A percentile compares a stretch with the other conserved stretches of the same genome.
These are phyloP conservation scores for Pleurotus tuoliensis DNA, from an alignment of 768 basidiomycete genomes.

Conservation along the genomic window DNA sequence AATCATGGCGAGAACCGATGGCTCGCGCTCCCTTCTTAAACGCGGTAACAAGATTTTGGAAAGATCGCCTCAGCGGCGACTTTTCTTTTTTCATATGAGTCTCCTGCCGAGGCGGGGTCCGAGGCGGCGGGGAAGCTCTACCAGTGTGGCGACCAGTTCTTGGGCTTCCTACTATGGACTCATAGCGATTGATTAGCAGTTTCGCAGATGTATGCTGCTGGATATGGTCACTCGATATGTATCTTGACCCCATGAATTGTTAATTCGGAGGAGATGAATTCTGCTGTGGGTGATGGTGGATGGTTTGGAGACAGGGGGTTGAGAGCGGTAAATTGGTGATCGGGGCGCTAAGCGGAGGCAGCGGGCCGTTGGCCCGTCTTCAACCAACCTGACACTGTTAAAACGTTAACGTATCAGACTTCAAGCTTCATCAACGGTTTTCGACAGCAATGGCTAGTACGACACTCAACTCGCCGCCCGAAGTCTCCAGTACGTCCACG, in stretches of 20 bases:
- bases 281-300: too few relatives aligned
- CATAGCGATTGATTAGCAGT: slow-evolving; percentile 50
- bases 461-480: background rate
- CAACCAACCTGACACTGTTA: too few relatives aligned
- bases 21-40: slow-evolving; percentile 44
- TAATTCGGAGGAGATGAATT: too few relatives aligned
- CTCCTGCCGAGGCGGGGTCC: slow-evolving; percentile 3
- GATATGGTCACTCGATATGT: background rate
- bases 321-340: too few relatives aligned
- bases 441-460: background rate
- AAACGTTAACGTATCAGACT: too few relatives aligned
- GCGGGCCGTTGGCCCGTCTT: too few relatives aligned
- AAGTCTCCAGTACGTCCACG: background rate
- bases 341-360: too few relatives aligned
- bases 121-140: slow-evolving; percentile 6
- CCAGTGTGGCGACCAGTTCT: slow-evolving; percentile 7
- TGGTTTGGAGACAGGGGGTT: too few relatives aligned
- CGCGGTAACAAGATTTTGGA: slow-evolving; percentile 59
- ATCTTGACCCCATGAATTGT: background rate
- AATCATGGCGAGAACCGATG: slow-evolving; percentile 20
- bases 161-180: slow-evolving; percentile 37
- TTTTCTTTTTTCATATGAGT: slow-evolving; percentile 34
- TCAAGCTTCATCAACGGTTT: too few relatives aligned
- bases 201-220: slow-evolving; percentile 36
- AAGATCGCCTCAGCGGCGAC: slow-evolving; percentile 60